Evolutionary conservation across 352 stramenopile genomes (phyloP).

Genomic region (Pythium aristosporum): DNA sequence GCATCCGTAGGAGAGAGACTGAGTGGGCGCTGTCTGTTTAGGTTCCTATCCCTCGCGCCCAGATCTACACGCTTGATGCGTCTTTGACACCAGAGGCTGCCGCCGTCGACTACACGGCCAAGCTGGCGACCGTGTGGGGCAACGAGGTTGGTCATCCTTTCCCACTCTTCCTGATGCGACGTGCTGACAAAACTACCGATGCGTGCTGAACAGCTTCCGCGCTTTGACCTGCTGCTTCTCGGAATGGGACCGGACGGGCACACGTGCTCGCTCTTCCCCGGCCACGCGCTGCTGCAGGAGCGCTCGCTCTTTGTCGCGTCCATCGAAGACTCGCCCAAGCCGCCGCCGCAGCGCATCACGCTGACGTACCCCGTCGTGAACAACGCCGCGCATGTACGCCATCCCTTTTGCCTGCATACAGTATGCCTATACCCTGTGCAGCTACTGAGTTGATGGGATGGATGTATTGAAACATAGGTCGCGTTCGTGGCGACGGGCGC

Average conservation of each 20-base stretch:
- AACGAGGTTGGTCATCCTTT: conserved; percentile 36
- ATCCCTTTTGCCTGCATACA: not conserved
- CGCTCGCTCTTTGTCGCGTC: conserved; percentile 82
- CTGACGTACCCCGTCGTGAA: conserved; percentile 96
- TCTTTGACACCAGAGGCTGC: conserved; percentile 55
- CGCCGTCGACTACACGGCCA: conserved; percentile 70
- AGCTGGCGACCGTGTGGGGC: conserved; percentile 66
- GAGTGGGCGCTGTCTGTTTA: conserved; percentile 4
- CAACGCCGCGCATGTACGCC: conserved; percentile 71
- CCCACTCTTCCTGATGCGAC: not conserved
- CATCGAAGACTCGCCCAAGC: conserved; percentile 98
- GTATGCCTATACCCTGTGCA: not conserved
- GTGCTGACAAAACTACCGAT: not conserved
- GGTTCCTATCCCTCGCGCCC: conserved; percentile 65
- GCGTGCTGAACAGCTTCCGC: conserved; percentile 48
- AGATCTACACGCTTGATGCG: conserved; percentile 94
- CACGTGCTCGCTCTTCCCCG: conserved; percentile 97
- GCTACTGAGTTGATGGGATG: not conserved
- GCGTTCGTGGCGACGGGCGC: conserved; percentile 90
- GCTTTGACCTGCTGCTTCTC: conserved; percentile 95
- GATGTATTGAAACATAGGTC: conserved; percentile 40
- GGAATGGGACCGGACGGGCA: conserved; percentile 98
- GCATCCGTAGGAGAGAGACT: not conserved
- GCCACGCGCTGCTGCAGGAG: conserved; percentile 91
- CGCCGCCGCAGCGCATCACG: conserved; percentile 95